Evolutionary conservation across 164 flowering plant genomes (phyloP).

Genomic region (Houttuynia cordata): DNA sequence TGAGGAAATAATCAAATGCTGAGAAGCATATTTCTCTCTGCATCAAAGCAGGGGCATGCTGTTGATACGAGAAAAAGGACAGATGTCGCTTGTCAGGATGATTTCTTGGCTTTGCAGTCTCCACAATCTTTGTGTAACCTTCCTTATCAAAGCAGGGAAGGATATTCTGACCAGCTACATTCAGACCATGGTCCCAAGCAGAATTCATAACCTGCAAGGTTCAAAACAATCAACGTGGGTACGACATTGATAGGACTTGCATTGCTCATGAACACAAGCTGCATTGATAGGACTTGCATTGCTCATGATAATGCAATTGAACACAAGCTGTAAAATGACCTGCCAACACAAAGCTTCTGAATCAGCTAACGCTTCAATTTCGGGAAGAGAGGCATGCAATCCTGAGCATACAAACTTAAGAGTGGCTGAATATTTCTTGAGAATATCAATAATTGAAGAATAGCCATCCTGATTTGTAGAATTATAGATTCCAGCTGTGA

Average conservation of each 20-base stretch:
- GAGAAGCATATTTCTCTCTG: slow-evolving; percentile 38
- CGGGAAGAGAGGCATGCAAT: slow-evolving; percentile 20
- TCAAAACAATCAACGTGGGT: neutral
- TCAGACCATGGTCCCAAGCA: slow-evolving; percentile 63
- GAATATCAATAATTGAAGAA: slow-evolving; percentile 41
- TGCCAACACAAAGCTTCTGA: slow-evolving; percentile 76
- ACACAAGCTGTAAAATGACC: slow-evolving; percentile 25
- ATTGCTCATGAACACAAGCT: too few relatives aligned
- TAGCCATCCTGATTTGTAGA: slow-evolving; percentile 81
- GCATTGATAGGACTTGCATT: neutral
- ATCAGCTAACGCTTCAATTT: slow-evolving; percentile 52
- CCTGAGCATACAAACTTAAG: slow-evolving; percentile 48
- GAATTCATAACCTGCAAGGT: slow-evolving; percentile 49
- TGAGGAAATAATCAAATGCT: slow-evolving; percentile 45
- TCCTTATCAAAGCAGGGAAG: slow-evolving; percentile 50
- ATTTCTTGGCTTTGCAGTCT: slow-evolving; percentile 60
- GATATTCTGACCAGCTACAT: slow-evolving; percentile 52
- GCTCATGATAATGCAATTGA: neutral
- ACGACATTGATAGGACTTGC: neutral
- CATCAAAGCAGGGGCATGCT: slow-evolving; percentile 31
- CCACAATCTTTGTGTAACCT: slow-evolving; percentile 39
- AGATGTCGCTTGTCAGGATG: slow-evolving; percentile 58
- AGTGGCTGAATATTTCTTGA: slow-evolving; percentile 49
- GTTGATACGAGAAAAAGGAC: slow-evolving; percentile 48
- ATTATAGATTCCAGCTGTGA: slow-evolving; percentile 79